Evolutionary conservation across 2,329 filamentous ascomycete genomes (phyloP), one percentile per base, ranked within the genome.

Genomic region (Xylaria sp.): DNA sequence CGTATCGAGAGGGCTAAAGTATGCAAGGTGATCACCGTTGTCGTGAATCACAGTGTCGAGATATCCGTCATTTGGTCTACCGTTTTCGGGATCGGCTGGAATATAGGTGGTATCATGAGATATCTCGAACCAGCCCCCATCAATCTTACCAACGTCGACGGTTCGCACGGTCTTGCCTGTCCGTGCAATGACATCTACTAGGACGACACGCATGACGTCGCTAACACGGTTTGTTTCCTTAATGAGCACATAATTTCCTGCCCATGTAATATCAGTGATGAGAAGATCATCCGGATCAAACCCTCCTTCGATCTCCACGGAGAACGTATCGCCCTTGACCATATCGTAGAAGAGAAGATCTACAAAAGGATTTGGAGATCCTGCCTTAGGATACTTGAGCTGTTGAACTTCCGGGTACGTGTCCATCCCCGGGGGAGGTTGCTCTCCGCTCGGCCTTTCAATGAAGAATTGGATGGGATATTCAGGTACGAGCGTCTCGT

Each of bases 341-440:
- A 98, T 84, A 73, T 98, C 94, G 80, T 95, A 98, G 80, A 98
- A 97, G 63, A 93, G 87, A 37, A 99, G 82, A 69, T 93, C 90
- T 3, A 99, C 95, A 16, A 93, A 88, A 0, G 96, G 96, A 79
- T 99, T 99, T 55, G 95, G 94, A 1, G 94, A 91, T 3, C 96
- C 97, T 23, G 96, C 92, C 80, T 98, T 98, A 57, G 96, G 97
- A 76, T 99, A 99, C 81, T 99, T 99, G 87, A 99, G 97, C 74
- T 94, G 84, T 71, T 91, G 89, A 42, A 95, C 90, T 77, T 98
- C 94, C 0, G 96, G 96, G 77, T 99, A 99, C 61, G 89, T 90
- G 78, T 98, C 94, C 73, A 97, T 88, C 23, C 93, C 94, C 0
- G 86, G 82, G 9, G 84, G 79, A 3, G 93, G 90, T 57, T 85